Evolutionary conservation across 208 protist species (phyloP).

Genomic region (Trypanosoma scelopori): DNA sequence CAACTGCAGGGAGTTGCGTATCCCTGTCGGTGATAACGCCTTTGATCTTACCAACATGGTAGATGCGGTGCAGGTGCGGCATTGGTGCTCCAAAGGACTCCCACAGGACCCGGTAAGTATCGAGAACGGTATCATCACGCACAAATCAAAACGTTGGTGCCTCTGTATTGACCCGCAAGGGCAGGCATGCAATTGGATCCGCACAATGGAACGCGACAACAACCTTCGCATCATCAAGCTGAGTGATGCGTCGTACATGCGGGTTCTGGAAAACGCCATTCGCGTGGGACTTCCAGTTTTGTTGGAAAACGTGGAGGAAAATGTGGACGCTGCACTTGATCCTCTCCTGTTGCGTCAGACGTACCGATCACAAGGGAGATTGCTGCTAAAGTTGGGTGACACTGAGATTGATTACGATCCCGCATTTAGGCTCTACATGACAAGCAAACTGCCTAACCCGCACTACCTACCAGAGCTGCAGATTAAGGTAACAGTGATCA

Average conservation of each 20-base stretch:
- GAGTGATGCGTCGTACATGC: slow-evolving; percentile 91
- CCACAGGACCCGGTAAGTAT: slow-evolving; percentile 93
- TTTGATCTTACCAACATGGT: slow-evolving; percentile 91
- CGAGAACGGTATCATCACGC: slow-evolving; percentile 91
- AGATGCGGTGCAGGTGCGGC: slow-evolving; percentile 90
- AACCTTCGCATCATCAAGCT: slow-evolving; percentile 94
- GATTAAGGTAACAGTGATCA: slow-evolving; percentile 93
- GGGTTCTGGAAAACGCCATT: slow-evolving; percentile 94
- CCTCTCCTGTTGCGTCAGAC: slow-evolving; percentile 95
- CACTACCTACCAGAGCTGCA: slow-evolving; percentile 96
- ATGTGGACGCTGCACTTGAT: slow-evolving; percentile 96
- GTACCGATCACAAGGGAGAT: slow-evolving; percentile 86
- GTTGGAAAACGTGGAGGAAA: slow-evolving; percentile 95
- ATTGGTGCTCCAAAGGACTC: slow-evolving; percentile 94
- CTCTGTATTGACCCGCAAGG: slow-evolving; percentile 95
- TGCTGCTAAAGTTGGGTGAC: slow-evolving; percentile 94
- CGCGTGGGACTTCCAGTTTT: slow-evolving; percentile 94
- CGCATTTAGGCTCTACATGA: slow-evolving; percentile 96
- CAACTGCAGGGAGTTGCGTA: slow-evolving; percentile 51
- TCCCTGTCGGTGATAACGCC: slow-evolving; percentile 62
- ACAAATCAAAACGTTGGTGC: slow-evolving; percentile 91
- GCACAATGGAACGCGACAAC: slow-evolving; percentile 90
- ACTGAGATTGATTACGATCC: slow-evolving; percentile 94
- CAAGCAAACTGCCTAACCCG: slow-evolving; percentile 95
- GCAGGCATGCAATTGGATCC: slow-evolving; percentile 96